Base-by-base conservation (phyloP, 805 yeast species). In the Metschnikowia cerradonensis region DNA sequence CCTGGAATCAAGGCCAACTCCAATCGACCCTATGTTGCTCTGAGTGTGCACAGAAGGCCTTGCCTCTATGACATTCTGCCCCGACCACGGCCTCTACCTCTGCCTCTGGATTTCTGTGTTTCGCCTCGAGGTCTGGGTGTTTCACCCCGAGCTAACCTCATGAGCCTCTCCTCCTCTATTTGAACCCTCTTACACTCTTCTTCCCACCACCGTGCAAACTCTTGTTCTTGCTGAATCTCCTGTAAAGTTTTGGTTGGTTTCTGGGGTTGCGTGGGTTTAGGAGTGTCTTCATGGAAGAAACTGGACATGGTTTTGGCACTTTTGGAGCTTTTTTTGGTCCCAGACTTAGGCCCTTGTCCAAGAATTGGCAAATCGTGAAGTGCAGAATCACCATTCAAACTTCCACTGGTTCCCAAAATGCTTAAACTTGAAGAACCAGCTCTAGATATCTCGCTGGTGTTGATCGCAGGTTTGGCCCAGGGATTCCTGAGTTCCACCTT, bases 181-280 rank as follows among this genome's bases (percentile, higher is more conserved):
- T 86, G 92, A 6, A 85, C 86, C 47, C 78, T 73, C n/a, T 73
- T 73, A 49, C 89, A 77, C 61, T 90, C 96, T 56, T 80, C 82
- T 35, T 80, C 86, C 91, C 96, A 90, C 97, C 97, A 90, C 52
- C 71, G 77, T 30, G 84, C 90, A 71, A 90, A 90, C 61, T 84
- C 90, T 60, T 88, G 88, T 55, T 90, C 96, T 56, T 84, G 84
- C 61, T 84, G 85, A 42, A 86, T 78, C 51, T 90, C 96, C 42
- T 80, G 83, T 40, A 88, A 65, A 1, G 88, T 74, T 49, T 73
- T 50, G 60, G 61, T 31, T 58, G 59, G 45, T 65, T 57, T 55
- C 17, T 62, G 67, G 26, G 54, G 70, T 71, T 3, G 67, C 58
- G 53, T 63, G 67, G 17, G 34, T 19, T 52, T 52, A 5, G 53